Evolutionary conservation across 257 asterid species (phyloP).

Genomic region (Fraxinus excelsior): DNA sequence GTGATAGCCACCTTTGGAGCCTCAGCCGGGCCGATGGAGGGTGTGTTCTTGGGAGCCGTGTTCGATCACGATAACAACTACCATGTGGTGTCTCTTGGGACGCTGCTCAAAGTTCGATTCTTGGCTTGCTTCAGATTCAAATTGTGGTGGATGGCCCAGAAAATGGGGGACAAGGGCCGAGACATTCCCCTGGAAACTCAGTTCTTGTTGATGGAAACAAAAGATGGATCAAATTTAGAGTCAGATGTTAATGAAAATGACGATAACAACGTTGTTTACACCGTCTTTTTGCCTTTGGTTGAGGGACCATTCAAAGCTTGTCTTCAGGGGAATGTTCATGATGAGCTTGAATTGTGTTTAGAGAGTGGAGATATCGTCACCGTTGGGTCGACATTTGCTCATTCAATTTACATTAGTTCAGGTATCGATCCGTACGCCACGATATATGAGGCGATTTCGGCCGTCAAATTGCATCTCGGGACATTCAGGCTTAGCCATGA

Average conservation of each 20-base stretch:
- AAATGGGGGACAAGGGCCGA: conserved; percentile 75
- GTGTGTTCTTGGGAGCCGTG: conserved; percentile 47
- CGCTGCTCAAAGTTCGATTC: conserved; percentile 56
- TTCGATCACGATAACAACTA: conserved; percentile 40
- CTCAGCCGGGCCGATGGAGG: conserved; percentile 43
- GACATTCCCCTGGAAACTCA: conserved; percentile 82
- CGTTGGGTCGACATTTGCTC: conserved; percentile 53
- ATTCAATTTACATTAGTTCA: conserved; percentile 57
- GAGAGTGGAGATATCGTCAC: conserved; percentile 73
- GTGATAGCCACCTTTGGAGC: conserved; percentile 54
- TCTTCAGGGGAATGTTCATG: conserved; percentile 70
- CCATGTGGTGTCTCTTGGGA: conserved; percentile 46
- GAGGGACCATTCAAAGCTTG: conserved; percentile 72
- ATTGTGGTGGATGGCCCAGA: conserved; percentile 94
- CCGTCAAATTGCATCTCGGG: conserved; percentile 58
- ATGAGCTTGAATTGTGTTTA: conserved; percentile 71
- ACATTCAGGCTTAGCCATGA: conserved; percentile 62
- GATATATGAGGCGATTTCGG: conserved; percentile 62
- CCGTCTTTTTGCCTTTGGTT: conserved; percentile 69
- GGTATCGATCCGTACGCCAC: conserved; percentile 67
- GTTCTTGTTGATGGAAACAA: conserved; percentile 65
- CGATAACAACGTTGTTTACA: conserved; percentile 43
- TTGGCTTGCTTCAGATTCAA: conserved; percentile 81
- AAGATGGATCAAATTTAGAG: conserved; percentile 50
- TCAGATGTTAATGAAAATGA: conserved; percentile 38